Conservation (phyloP, 2,329 filamentous ascomycete genomes). For the Myriosclerotinia curreyana region DNA sequence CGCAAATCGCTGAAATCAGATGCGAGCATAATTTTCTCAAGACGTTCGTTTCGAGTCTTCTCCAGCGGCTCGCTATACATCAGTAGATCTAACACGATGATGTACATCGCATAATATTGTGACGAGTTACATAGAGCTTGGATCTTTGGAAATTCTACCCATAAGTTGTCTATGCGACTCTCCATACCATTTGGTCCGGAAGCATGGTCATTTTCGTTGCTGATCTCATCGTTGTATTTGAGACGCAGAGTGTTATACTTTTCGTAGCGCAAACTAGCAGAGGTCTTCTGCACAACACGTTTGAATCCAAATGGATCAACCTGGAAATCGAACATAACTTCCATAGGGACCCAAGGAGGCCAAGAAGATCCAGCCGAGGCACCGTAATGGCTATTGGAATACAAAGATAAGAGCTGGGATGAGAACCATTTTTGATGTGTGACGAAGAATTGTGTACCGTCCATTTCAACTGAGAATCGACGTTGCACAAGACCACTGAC, state of each 20-base stretch:
- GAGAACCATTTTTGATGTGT: constrained; percentile 89
- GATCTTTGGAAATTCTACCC: constrained; percentile 93
- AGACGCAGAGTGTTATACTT: constrained; percentile 97
- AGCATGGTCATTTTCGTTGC: constrained; percentile 53
- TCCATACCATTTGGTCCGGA: constrained; percentile 59
- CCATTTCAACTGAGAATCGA: constrained; percentile 91
- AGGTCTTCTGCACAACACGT: constrained; percentile 94
- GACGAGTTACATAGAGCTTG: constrained; percentile 94
- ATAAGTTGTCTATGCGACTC: constrained; percentile 89
- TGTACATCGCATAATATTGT: constrained; percentile 97
- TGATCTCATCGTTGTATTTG: constrained; percentile 93
- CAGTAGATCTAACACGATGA: constrained; percentile 92
- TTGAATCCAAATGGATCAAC: constrained; percentile 96
- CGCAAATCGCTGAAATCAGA: constrained; percentile 97
- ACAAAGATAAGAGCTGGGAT: constrained; percentile 82
- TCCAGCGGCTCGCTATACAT: constrained; percentile 95
- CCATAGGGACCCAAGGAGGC: constrained; percentile 97
- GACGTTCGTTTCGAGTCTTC: constrained; percentile 90
- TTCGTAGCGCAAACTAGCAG: constrained; percentile 89
- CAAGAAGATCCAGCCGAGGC: constrained; percentile 80
- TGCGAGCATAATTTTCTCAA: constrained; percentile 98
- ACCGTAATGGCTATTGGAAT: constrained; percentile 91
- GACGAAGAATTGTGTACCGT: constrained; percentile 97
- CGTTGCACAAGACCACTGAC: constrained; percentile 95
- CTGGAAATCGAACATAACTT: constrained; percentile 97